These are phyloP conservation scores for Aureobasidium sp. DNA, from an alignment of 2,329 filamentous ascomycete genomes.

Conservation along the genomic window DNA sequence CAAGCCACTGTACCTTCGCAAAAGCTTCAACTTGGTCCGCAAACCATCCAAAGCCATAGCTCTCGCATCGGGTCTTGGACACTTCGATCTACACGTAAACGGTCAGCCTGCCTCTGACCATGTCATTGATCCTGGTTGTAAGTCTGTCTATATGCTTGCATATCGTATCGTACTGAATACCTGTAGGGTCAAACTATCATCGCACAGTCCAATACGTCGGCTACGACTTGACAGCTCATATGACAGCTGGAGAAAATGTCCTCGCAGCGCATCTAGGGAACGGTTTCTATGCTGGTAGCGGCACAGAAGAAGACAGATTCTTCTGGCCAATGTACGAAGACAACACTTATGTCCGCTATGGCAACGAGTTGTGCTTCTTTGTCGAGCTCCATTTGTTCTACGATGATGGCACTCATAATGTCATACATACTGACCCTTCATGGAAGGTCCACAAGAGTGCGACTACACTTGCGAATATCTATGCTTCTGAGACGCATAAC, in stretches of 20 bases:
- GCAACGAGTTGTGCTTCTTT: conserved; percentile 35
- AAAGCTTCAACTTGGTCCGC: conserved; percentile 22
- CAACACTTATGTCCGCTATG: conserved; percentile 32
- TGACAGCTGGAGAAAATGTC: conserved; percentile 27
- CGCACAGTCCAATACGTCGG: conserved; percentile 35
- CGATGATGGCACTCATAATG: conserved; percentile 29
- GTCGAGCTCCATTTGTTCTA: conserved; percentile 32
- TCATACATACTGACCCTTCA: conserved; percentile 29
- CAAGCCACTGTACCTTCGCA: conserved; percentile 34
- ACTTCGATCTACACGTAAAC: conserved; percentile 33
- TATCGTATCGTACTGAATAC: neutral
- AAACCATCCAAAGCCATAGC: conserved; percentile 28
- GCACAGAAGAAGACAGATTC: conserved; percentile 33
- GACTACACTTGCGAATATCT: conserved; percentile 33
- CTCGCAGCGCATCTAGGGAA: conserved; percentile 34
- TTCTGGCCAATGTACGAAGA: conserved; percentile 38
- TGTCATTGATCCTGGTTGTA: conserved; percentile 33
- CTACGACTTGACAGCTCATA: conserved; percentile 33
- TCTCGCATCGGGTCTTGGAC: conserved; percentile 32
- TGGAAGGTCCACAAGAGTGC: conserved; percentile 33
- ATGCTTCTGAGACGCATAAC: conserved; percentile 34
- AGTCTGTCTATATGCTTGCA: neutral
- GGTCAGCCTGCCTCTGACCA: conserved; percentile 28
- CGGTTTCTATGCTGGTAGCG: conserved; percentile 36
- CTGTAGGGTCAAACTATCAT: conserved; percentile 26